Base-by-base conservation (phyloP, 495 filamentous ascomycete genomes). In the Daldinia bambusicola region DNA sequence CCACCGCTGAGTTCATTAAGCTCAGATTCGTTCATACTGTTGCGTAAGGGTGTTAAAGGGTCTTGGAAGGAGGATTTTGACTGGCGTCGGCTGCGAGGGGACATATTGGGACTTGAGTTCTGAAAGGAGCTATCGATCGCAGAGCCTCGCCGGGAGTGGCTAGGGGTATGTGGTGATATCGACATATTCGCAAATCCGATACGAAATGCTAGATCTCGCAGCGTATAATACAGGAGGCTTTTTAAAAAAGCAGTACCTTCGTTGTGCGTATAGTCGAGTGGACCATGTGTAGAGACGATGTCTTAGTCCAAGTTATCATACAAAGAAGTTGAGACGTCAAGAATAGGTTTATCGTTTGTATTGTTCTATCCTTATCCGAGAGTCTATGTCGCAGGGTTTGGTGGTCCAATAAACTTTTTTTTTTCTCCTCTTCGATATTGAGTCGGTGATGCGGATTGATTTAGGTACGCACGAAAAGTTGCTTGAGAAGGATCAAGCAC, bases 71-170 rank as follows among this genome's bases (percentile, higher is more conserved):
- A 90, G 13, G 86, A 84, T 59, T 86, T 89, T 74, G 87, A 83
- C 74, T 87, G 75, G 75, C 82, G 80, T 61, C 84, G 81, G 45
- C 78, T 78, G 61, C 63, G 69, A 43, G 79, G 75, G 38, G 81
- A 78, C 41, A 80, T 77, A 63, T 65, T 75, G 36, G 79, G 78
- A 65, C 75, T 87, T 78, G 71, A 84, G 76, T 60, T 81, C 78
- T 63, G 83, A 82, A 76, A 86, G 9, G 65, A 80, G 45, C 55
- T 37, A 72, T 91, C 88, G 74, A 90, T 76, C 67, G 76, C 77
- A 4, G 92, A 93, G 31, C 88, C 84, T 71, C 89, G 84, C 72
- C 89, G 88, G 75, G 89, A 91, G 77, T 88, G 87, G 56, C 82
- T 86, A 38, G 89, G 88, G 14, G 89, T 90, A 69, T 85, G 84